Evolutionary conservation across 2,329 filamentous ascomycete species (phyloP), one percentile per base, ranked within the genome.

Genomic region (Calycina marina): DNA sequence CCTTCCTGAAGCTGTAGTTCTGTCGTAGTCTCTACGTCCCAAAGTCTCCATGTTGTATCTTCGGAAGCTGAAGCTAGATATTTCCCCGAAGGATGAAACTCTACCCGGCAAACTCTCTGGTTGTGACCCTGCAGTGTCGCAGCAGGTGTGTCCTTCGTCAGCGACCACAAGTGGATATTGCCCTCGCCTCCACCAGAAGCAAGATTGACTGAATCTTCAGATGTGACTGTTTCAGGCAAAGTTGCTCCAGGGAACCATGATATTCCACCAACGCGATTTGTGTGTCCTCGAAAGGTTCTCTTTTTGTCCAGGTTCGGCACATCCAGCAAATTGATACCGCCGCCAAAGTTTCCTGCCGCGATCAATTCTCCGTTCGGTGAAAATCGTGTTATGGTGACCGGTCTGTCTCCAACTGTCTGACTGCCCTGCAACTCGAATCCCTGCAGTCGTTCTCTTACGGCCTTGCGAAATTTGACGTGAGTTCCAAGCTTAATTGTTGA

Each of bases 11-110:
- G 65, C 1, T 93, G 64, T 2, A 96, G 59, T 51, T 96, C 86
- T 2, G 77, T 77, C 0, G 75, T 82, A 0, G 79, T 90, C 44
- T 83, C 76, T 1, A 96, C 73, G 52, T 96, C 88, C 88, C 90
- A 98, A 18, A 98, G 63, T 27, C 88, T 74, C 90, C 90, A 98
- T 0, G 90, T 93, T 2, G 85, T 93, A 52, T 98, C 90, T 48
- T 90, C 90, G 0, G 85, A 93, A 5, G 90, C 90, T 1, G 86
- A 93, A 4, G 88, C 90, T 4, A 96, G 63, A 49, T 88, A 96
- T 40, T 69, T 69, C 3, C 88, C 88, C 0, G 83, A 93, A 0
- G 90, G 90, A 45, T 98, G 90, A 50, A 96, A 93, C 37, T 93
- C 90, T 9, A 93, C 78, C 35, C 88, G 74, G 47, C 85, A 93